These are phyloP conservation scores for Fusarium torulosum DNA, from an alignment of 2,329 filamentous ascomycete genomes.

Conservation along the genomic window DNA sequence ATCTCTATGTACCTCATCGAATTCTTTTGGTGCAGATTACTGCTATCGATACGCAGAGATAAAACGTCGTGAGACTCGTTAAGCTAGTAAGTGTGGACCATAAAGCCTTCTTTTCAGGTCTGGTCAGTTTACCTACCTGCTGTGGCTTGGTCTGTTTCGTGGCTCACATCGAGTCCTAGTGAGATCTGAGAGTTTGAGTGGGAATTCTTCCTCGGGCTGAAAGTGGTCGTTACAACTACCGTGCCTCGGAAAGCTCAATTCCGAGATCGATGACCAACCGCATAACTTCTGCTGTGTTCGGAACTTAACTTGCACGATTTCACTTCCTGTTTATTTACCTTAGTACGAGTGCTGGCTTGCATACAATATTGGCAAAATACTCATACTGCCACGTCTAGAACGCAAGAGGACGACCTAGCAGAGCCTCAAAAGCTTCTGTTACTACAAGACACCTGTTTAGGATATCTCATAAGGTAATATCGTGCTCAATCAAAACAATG, in stretches of 20 bases:
- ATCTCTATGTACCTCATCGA: background rate
- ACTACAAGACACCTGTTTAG: background rate
- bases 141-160: background rate
- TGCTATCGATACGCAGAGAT: background rate
- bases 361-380: background rate
- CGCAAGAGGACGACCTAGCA: background rate
- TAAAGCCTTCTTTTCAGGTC: background rate
- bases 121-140: slow-evolving; percentile 9
- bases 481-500: background rate
- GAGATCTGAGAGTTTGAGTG: background rate
- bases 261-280: background rate
- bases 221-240: slow-evolving; percentile 15
- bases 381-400: background rate
- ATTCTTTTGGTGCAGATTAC: background rate
- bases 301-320: background rate
- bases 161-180: background rate
- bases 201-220: slow-evolving; percentile 1
- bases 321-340: background rate
- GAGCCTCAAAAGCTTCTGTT: background rate
- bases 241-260: slow-evolving; percentile 8
- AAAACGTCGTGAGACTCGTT: background rate
- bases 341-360: background rate
- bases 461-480: background rate
- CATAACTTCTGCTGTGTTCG: background rate
- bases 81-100: slow-evolving; percentile 1